A percentile compares a stretch with the other conserved stretches of the same genome.
Evolutionary conservation across 1,139 yeast genomes (phyloP).

Genomic region (Sugiyamaella sp.): DNA sequence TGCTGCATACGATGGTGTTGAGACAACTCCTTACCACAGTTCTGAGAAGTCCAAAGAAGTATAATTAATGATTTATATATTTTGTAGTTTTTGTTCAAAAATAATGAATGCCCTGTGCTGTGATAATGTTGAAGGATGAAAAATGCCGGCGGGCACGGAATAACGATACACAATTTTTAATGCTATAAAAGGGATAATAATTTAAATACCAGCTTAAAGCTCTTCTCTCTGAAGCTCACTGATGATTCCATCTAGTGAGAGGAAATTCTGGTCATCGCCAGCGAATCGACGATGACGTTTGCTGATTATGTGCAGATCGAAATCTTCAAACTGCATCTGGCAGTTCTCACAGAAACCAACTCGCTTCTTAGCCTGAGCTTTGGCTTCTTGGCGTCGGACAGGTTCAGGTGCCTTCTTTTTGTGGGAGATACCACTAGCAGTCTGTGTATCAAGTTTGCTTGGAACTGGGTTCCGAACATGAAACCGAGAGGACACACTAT

Average conservation of each 20-base stretch:
- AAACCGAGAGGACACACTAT: conserved; percentile 2
- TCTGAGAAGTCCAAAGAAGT: conserved; percentile 12
- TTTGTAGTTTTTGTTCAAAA: conserved; percentile 5
- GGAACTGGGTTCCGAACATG: conserved; percentile 13
- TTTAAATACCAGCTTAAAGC: neutral
- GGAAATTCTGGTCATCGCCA: conserved; percentile 67
- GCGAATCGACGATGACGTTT: conserved; percentile 84
- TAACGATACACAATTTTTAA: neutral
- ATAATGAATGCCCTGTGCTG: neutral
- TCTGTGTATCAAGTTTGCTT: conserved; percentile 32
- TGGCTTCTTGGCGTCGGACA: conserved; percentile 4
- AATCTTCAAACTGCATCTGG: conserved; percentile 77
- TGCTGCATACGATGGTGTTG: conserved; percentile 9
- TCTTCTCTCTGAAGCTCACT: conserved; percentile 18
- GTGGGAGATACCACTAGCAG: conserved; percentile 2
- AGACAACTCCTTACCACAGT: neutral
- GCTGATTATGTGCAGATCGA: conserved; percentile 73
- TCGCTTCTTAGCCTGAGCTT: conserved; percentile 15
- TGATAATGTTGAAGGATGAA: neutral
- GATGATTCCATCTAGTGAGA: conserved; percentile 61
- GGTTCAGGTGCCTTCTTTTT: conserved; percentile 15
- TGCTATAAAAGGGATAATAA: neutral
- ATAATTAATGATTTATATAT: conserved; percentile 1
- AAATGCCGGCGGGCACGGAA: no score
- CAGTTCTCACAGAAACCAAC: conserved; percentile 77